Evolutionary conservation across 1,139 yeast species (phyloP).

Genomic region (Candida pseudoviswanathii): DNA sequence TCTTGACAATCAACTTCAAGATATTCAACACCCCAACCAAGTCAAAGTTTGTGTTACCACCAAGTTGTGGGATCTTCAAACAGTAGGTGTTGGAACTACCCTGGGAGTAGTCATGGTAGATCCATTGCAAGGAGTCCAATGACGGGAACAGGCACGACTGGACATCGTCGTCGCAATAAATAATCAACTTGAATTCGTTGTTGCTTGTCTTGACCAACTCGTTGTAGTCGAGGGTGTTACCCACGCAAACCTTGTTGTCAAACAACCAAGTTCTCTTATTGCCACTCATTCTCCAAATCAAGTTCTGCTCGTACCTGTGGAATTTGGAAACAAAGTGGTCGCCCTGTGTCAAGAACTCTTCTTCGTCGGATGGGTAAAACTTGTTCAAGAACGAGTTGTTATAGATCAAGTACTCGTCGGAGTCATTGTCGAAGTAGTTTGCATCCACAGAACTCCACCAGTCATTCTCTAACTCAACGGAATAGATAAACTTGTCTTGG

Average conservation of each 20-base stretch:
- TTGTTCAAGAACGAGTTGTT: conserved; percentile 19
- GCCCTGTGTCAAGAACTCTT: conserved; percentile 1
- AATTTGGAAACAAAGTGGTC: conserved; percentile 21
- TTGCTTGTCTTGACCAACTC: conserved; percentile 17
- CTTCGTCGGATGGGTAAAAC: background rate
- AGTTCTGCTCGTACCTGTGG: conserved; percentile 38
- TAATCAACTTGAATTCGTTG: conserved; percentile 31
- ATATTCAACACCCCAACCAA: conserved; percentile 34
- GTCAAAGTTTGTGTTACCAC: conserved; percentile 19
- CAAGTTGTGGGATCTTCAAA: conserved; percentile 41
- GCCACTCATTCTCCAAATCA: conserved; percentile 32
- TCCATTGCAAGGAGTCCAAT: conserved; percentile 17
- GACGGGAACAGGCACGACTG: conserved; percentile 25
- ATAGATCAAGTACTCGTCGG: conserved; percentile 17
- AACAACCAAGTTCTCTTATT: conserved; percentile 35
- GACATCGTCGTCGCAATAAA: conserved; percentile 40
- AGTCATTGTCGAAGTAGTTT: conserved; percentile 18
- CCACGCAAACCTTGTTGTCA: conserved; percentile 30
- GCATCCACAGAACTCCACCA: conserved; percentile 21
- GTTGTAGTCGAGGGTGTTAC: conserved; percentile 37
- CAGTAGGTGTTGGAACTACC: conserved; percentile 19
- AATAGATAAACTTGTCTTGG: conserved; percentile 17
- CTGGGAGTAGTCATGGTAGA: conserved; percentile 14
- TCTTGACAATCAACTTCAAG: conserved; percentile 31
- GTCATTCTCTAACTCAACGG: conserved; percentile 19